A percentile compares a stretch with the other conserved stretches of the same genome.
These are phyloP conservation scores for Chlorophyllum brunneum DNA, from an alignment of 768 basidiomycete genomes.

Conservation along the genomic window DNA sequence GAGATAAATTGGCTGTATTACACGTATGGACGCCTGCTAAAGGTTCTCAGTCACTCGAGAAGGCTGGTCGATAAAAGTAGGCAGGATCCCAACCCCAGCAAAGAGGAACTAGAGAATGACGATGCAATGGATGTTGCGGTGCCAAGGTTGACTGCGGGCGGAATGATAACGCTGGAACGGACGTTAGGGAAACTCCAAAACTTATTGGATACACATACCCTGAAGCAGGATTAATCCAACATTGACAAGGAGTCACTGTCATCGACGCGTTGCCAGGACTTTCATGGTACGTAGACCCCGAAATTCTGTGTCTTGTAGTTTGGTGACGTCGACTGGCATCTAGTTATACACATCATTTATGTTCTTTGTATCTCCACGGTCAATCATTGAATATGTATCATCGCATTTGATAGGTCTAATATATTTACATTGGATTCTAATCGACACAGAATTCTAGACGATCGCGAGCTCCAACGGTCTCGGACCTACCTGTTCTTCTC, in stretches of 20 bases:
- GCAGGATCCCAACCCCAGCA: conserved; percentile 23
- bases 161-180: conserved; percentile 74
- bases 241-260: not conserved
- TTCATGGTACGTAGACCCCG: too few species aligned
- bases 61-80: conserved; percentile 68
- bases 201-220: conserved; percentile 25
- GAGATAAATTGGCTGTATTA: conserved; percentile 79
- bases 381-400: too few species aligned
- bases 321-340: too few species aligned
- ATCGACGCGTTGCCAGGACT: too few species aligned
- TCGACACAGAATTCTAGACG: too few species aligned
- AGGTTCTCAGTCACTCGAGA: conserved; percentile 62
- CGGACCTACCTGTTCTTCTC: too few species aligned
- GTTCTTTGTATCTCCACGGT: too few species aligned
- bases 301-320: too few species aligned
- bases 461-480: too few species aligned
- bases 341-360: too few species aligned
- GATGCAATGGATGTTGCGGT: conserved; percentile 46
- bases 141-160: conserved; percentile 74
- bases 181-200: conserved; percentile 64
- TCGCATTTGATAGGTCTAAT: too few species aligned
- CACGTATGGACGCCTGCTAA: conserved; percentile 56
- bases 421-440: too few species aligned
- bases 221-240: not conserved
- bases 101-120: conserved; percentile 22